Conservation (phyloP, 192 early-diverging fungal genomes). For the Podila clonocystis region DNA sequence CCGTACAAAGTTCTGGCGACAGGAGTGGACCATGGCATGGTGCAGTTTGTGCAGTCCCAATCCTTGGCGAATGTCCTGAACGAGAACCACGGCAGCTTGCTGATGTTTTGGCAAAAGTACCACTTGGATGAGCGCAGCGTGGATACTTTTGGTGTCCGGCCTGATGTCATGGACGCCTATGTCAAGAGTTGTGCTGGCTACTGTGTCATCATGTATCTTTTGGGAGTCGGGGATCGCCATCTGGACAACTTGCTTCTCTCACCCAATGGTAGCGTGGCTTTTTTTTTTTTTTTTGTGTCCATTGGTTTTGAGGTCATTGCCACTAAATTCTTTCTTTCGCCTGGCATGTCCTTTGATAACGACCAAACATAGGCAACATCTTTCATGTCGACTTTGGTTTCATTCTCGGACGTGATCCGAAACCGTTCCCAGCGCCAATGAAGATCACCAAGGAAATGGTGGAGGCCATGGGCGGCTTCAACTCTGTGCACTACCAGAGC, state of each 20-base stretch:
- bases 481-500: slow-evolving; percentile 86
- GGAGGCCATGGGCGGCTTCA: slow-evolving; percentile 97
- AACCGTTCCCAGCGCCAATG: slow-evolving; percentile 99
- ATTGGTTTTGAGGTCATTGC: too few species aligned
- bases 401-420: slow-evolving; percentile 98
- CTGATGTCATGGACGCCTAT: slow-evolving; percentile 93
- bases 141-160: slow-evolving; percentile 72
- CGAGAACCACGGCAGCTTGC: slow-evolving; percentile 86
- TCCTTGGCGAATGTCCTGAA: slow-evolving; percentile 90
- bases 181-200: slow-evolving; percentile 97
- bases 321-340: too few species aligned
- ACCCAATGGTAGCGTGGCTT: slow-evolving; percentile 80
- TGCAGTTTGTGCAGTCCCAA: slow-evolving; percentile 93
- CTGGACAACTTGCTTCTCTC: slow-evolving; percentile 96
- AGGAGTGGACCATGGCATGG: slow-evolving; percentile 92
- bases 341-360: neutral
- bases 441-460: slow-evolving; percentile 99
- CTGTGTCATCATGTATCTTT: slow-evolving; percentile 97
- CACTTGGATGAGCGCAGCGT: slow-evolving; percentile 71
- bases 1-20: slow-evolving; percentile 98
- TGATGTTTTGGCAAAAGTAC: slow-evolving; percentile 79
- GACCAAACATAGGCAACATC: slow-evolving; percentile 67
- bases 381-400: slow-evolving; percentile 99
- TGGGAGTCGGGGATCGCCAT: slow-evolving; percentile 98
- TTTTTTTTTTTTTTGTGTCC: too few species aligned